phyloP scores from a whole-genome alignment of 495 filamentous ascomycete genomes.

The Trichocladium uniseriatum region DNA sequence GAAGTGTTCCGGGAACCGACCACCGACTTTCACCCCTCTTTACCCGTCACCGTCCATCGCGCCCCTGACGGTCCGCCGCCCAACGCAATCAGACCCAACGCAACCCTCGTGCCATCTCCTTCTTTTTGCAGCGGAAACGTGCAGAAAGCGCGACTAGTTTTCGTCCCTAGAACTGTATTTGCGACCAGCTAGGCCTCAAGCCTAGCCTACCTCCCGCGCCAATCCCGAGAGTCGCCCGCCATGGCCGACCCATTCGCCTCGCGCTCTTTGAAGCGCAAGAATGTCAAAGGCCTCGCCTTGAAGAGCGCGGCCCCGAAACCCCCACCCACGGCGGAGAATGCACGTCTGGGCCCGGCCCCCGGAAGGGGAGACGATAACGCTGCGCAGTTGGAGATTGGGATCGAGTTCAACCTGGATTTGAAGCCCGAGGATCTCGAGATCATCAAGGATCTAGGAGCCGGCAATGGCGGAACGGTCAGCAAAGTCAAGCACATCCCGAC shows the following conservation, averaged over 20 bases:
- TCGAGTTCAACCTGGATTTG: constrained; percentile 90
- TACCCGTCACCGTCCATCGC: too few relatives aligned
- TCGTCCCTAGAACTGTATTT: neutral
- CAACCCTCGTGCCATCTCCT: neutral
- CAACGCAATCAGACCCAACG: too few relatives aligned
- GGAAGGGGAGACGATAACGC: constrained; percentile 54
- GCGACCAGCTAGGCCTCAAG: neutral
- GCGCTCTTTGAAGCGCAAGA: constrained; percentile 94
- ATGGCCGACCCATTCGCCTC: constrained; percentile 84
- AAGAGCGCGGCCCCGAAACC: constrained; percentile 53
- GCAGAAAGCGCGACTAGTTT: neutral
- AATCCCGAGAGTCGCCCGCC: constrained; percentile 20
- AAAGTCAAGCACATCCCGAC: constrained; percentile 94
- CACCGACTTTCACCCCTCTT: too few relatives aligned
- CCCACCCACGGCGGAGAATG: constrained; percentile 33
- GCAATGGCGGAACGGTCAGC: constrained; percentile 95
- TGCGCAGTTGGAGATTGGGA: constrained; percentile 82
- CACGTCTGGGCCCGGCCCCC: constrained; percentile 47
- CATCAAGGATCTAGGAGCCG: constrained; percentile 87
- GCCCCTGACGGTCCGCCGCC: too few relatives aligned
- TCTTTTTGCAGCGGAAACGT: neutral
- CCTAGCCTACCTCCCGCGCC: neutral
- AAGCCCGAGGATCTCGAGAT: constrained; percentile 86
- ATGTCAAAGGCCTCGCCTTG: constrained; percentile 88
- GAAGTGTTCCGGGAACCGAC: too few relatives aligned